Evolutionary conservation across 495 filamentous ascomycete genomes (phyloP).

Genomic region (Annulohypoxylon bovei): DNA sequence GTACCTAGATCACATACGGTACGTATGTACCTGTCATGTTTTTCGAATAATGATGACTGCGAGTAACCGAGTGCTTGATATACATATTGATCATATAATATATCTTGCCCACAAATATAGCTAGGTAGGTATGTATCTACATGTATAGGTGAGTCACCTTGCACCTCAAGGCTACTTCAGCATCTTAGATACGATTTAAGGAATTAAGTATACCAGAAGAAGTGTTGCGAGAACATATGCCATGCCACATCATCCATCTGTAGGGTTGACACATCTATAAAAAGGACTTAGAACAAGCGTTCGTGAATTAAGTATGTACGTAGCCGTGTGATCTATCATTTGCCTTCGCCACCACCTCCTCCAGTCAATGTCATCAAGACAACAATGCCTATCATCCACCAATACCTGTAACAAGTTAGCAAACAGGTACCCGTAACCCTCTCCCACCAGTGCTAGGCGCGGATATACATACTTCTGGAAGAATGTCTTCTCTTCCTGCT

Average conservation of each 20-base stretch:
- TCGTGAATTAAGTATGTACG: neutral
- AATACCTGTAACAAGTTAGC: slow-evolving; percentile 54
- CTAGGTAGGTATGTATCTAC: neutral
- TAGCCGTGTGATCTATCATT: slow-evolving; percentile 39
- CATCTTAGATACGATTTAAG: neutral
- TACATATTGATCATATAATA: neutral
- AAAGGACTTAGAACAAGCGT: neutral
- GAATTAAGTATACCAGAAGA: neutral
- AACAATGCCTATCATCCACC: slow-evolving; percentile 62
- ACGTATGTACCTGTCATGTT: neutral
- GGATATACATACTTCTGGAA: slow-evolving; percentile 70
- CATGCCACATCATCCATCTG: neutral
- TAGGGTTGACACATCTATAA: neutral
- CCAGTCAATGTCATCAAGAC: slow-evolving; percentile 50
- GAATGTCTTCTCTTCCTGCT: slow-evolving; percentile 71
- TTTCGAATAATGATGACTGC: neutral
- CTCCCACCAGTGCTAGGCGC: slow-evolving; percentile 47
- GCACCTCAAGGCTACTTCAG: neutral
- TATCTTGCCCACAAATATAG: no score
- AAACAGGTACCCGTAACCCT: slow-evolving; percentile 24
- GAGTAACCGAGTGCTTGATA: neutral
- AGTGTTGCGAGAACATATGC: neutral
- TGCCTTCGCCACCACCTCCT: slow-evolving; percentile 55
- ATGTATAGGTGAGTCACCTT: neutral
- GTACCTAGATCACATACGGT: slow-evolving; percentile 2